Conservation (phyloP, 2,329 filamentous ascomycete species). For the Chalaropsis thielavioides region DNA sequence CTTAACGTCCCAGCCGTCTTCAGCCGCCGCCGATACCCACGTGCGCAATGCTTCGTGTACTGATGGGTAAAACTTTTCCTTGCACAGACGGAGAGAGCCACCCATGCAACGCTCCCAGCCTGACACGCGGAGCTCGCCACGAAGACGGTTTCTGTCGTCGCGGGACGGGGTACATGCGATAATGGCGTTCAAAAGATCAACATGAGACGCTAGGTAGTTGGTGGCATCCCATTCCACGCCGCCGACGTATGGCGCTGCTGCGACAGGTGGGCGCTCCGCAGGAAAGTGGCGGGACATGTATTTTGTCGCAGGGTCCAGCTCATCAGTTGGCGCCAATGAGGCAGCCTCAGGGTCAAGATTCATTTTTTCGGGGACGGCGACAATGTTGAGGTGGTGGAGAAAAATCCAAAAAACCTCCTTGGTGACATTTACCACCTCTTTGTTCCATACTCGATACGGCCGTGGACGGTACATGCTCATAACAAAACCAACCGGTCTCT, state of each 20-base stretch:
- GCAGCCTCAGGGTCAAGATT: slow-evolving; percentile 18
- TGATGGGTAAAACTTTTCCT: slow-evolving; percentile 91
- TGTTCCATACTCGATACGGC: slow-evolving; percentile 87
- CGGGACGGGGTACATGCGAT: slow-evolving; percentile 61
- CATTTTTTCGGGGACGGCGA: slow-evolving; percentile 42
- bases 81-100: slow-evolving; percentile 72
- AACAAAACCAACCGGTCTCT: slow-evolving; percentile 70
- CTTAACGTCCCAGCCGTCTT: slow-evolving; percentile 76
- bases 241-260: slow-evolving; percentile 88
- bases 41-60: slow-evolving; percentile 80
- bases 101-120: slow-evolving; percentile 89
- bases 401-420: slow-evolving; percentile 99
- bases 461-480: slow-evolving; percentile 74
- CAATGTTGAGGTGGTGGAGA: slow-evolving; percentile 80
- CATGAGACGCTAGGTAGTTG: slow-evolving; percentile 82
- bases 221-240: slow-evolving; percentile 98
- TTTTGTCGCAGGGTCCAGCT: slow-evolving; percentile 25
- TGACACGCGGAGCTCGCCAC: slow-evolving; percentile 63
- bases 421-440: slow-evolving; percentile 80
- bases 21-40: slow-evolving; percentile 76
- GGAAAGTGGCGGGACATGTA: slow-evolving; percentile 67
- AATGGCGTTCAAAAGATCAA: slow-evolving; percentile 85
- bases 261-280: slow-evolving; percentile 71
- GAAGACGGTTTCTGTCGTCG: slow-evolving; percentile 59
- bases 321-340: slow-evolving; percentile 27